Conservation (phyloP, 345 rosid species). For the Murraya paniculata region DNA sequence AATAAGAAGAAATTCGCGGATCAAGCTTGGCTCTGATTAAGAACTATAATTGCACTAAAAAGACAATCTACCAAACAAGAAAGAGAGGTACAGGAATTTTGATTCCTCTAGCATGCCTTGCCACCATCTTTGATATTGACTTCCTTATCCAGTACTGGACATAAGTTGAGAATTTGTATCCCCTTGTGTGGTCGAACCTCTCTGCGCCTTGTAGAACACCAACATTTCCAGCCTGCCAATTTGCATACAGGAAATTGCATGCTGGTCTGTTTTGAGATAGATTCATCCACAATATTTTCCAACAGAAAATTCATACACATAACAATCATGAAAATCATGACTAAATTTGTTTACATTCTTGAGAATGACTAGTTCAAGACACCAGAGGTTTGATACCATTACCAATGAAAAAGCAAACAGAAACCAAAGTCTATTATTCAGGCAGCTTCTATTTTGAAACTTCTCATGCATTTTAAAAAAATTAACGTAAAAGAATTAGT, state of each 20-base stretch:
- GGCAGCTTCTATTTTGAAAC: background rate
- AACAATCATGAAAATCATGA: background rate
- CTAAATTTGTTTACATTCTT: background rate
- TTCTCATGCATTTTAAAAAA: background rate
- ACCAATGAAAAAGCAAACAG: background rate
- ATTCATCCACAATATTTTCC: background rate
- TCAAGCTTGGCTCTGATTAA: conserved; percentile 6
- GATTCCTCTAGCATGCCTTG: conserved; percentile 60
- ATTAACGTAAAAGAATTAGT: background rate
- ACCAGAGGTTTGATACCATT: background rate
- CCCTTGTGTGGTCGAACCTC: conserved; percentile 78
- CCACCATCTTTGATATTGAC: conserved; percentile 59
- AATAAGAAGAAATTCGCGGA: conserved; percentile 8
- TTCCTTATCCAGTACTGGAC: conserved; percentile 85
- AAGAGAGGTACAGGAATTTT: conserved; percentile 59
- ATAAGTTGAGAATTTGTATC: conserved; percentile 83
- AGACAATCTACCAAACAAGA: conserved; percentile 7
- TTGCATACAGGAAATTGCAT: conserved; percentile 8
- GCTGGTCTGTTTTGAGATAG: background rate
- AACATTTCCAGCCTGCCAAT: conserved; percentile 63
- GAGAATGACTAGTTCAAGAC: background rate
- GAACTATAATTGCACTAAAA: background rate
- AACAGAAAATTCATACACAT: background rate
- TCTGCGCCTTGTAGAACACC: conserved; percentile 88
- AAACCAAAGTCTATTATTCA: background rate